Evolutionary conservation across 345 rosid genomes (phyloP), one percentile per base, ranked within the genome.

Genomic region (Diplotaxis tenuifolia): DNA sequence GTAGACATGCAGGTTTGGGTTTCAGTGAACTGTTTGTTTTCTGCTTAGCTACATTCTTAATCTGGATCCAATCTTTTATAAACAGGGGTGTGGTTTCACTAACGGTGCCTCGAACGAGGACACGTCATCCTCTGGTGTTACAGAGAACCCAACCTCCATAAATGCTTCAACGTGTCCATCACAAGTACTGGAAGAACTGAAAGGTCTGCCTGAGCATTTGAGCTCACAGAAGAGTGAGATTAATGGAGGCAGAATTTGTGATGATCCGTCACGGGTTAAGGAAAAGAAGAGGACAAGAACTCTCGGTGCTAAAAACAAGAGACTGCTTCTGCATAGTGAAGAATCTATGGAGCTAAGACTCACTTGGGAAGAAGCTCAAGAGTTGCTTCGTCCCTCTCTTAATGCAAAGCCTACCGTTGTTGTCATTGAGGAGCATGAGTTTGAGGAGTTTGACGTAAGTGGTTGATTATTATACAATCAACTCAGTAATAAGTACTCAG

Each of bases 341-440:
- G 98, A 90, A 47, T 86, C 86, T 58, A 63, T 84, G 84, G 96
- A 86, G 82, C 83, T 90, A 67, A 84, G 87, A 78, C 75, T 90
- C 50, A 93, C 93, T 18, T 93, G 96, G 97, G 89, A 90, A 66
- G 97, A 93, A 87, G 87, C 98, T 68, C 93, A 93, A 63, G 93
- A 87, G 52, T 78, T 93, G 84, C 86, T 93, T 81, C 90, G 92
- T 62, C 96, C 96, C 64, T 82, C 97, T 31, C 89, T 90, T 56
- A 75, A 62, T 80, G 83, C 75, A 69, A 85, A 72, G 62, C 87
- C 93, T 66, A 84, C 57, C 73, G 67, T 87, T 45, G 82, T 85
- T 47, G 77, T 86, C 22, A 81, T 90, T 40, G 98, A 90, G 62
- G 98, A 84, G 66, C 82, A 83, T 79, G 93, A 93, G 69, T 84